Conservation (phyloP, 208 protist genomes). For the Entamoeba invadens region DNA sequence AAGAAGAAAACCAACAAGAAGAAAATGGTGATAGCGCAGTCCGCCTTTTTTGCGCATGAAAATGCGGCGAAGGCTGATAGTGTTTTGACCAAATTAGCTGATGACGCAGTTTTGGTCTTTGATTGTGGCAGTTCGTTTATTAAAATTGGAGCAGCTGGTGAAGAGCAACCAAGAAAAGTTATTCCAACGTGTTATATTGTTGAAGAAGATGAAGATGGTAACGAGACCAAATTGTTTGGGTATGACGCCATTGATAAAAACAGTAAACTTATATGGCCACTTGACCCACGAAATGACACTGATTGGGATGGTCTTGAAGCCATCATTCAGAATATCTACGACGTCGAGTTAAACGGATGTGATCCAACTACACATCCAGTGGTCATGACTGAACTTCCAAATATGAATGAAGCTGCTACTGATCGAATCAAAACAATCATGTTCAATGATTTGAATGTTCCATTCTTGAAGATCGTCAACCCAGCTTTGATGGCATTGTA, state of each 20-base stretch:
- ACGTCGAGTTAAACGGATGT: not conserved
- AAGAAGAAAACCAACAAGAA: not conserved
- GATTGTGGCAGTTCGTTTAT: not conserved
- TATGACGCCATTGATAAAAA: not conserved
- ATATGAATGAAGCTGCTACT: not conserved
- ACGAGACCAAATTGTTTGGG: not conserved
- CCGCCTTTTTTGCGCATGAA: not conserved
- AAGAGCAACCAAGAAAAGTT: conserved; percentile 1
- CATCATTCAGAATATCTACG: not conserved
- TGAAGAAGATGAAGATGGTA: not conserved
- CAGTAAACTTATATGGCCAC: not conserved
- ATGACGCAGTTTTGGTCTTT: not conserved
- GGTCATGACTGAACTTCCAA: not conserved
- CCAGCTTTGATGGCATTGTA: conserved; percentile 77
- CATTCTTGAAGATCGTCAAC: conserved; percentile 67
- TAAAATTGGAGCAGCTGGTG: not conserved
- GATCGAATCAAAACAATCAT: not conserved
- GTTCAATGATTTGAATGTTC: conserved; percentile 86
- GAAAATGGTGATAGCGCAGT: not conserved
- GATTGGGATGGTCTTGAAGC: not conserved
- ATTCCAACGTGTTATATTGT: not conserved
- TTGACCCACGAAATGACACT: not conserved
- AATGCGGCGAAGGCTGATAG: not conserved
- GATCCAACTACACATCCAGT: not conserved
- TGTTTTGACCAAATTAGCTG: not conserved